Base-by-base conservation (phyloP, 208 protist genomes). In the Angomonas desouzai region DNA sequence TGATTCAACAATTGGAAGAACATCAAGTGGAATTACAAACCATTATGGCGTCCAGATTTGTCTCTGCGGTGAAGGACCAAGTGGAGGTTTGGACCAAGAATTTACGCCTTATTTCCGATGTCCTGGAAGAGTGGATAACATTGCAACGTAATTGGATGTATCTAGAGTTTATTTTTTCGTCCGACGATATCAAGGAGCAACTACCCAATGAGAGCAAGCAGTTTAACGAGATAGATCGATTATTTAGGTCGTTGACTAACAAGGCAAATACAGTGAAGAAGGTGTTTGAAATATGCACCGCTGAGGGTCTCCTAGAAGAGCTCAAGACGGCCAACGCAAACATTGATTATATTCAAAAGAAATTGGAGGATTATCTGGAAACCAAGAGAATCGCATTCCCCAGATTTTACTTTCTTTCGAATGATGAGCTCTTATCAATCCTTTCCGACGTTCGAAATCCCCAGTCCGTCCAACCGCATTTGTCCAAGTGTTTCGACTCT, bases 381-480 rank as follows among this genome's bases (percentile, higher is more conserved):
- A 98, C 96, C 22, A 98, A 99, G 77, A 76, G 97, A 45, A 77
- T 88, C 48, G 91, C 89, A 11, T 99, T 99, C 72, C 97, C 97
- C 48, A 86, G 97, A 18, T 98, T 99, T 76, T 99, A 98, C 77
- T 99, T 99, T 76, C 76, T 99, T 4, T 99, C 96, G 30, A 98
- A 98, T 77, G 97, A 99, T 79, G 97, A 99, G 77, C 79, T 99
- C 51, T 87, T 99, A 25, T 97, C 97, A 33, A 99, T 99, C 70
- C 79, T 99, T 27, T 96, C 97, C 10, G 96, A 99, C 68, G 97
- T 97, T 32, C 89, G 93, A 36, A 97, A 99, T 72, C 96, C 96
- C 0, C 84, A 87, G 56, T 81, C 93, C 28, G 95, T 99, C 20
- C 96, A 99, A 80, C 96, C 96, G 28, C 94, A 99, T 69, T 70